Base-by-base conservation (phyloP, 176 grass and related monocot species). In the Puya raimondii region DNA sequence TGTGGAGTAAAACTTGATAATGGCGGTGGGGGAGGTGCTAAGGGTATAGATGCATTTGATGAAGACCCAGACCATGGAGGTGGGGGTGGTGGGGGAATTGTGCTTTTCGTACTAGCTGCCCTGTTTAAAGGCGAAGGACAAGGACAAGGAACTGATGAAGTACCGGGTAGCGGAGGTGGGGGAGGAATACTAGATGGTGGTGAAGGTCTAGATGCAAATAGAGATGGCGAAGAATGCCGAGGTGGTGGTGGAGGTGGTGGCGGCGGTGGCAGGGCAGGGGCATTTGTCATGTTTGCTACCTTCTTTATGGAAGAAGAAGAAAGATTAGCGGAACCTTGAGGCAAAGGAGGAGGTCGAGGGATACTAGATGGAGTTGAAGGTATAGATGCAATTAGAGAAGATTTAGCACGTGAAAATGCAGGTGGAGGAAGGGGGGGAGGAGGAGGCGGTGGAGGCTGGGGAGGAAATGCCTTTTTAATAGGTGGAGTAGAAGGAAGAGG, bases 381-480 rank as follows among this genome's bases (percentile, higher is more conserved):
- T 49, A 50, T 71, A 73, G 65, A 73, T 67, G 71, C 51, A 71
- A 61, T 23, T 50, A 74, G 59, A 70, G 54, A 77, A 77, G 75
- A 71, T 81, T 76, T 84, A 58, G 18, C 20, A 23, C 48, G 81
- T 53, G 83, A 76, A 0, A 64, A 85, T 71, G 84, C 67, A 12
- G 76, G 82, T 14, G 74, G 84, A 1, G 67, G 66, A 3, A 58
- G 50, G 23, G 66, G 25, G 9, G 47, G 77, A 8, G 61, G 50
- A 9, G 64, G n/a, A 9, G 29, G 22, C 23, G 78, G 53, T 54
- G 51, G 51, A 2, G 21, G 9, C n/a, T 64, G 72, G 21, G 67
- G 27, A 72, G 63, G 56, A 71, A 68, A 51, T 67, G 78, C 52
- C 75, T 74, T 70, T 53, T 79, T 56, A 75, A 49, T 47, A 69